Evolutionary conservation across 441 rosid species (phyloP).

Genomic region (Populus hybrid): DNA sequence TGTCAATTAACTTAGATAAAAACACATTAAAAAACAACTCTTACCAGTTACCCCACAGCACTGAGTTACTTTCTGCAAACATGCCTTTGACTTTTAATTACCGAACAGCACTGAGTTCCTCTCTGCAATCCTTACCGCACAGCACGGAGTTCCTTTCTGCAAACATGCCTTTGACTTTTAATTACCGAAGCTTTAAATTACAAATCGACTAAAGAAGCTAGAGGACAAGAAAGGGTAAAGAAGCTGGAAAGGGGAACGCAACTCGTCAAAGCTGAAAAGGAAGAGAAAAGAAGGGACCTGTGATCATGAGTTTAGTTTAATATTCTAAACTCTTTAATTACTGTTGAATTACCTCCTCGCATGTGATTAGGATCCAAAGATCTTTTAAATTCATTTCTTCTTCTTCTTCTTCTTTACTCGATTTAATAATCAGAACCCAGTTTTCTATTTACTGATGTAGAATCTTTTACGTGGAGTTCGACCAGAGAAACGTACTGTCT

Average conservation of each 20-base stretch:
- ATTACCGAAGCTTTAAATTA: neutral
- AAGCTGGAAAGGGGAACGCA: neutral
- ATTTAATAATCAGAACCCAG: neutral
- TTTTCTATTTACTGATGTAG: no score
- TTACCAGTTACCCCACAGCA: no score
- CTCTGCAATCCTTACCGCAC: neutral
- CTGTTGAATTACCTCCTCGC: neutral
- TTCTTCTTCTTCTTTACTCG: neutral
- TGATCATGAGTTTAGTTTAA: neutral
- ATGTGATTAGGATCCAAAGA: conserved; percentile 7
- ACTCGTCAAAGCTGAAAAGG: neutral
- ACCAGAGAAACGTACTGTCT: neutral
- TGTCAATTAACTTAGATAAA: no score
- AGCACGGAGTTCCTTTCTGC: neutral
- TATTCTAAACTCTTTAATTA: neutral
- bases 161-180: neutral
- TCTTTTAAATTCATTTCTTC: neutral
- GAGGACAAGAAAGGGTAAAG: neutral
- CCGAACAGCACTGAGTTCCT: neutral
- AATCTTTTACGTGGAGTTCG: neutral
- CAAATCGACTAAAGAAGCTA: neutral
- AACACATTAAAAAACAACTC: no score
- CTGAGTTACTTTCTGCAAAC: neutral
- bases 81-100: neutral
- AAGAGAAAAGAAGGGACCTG: neutral